These are phyloP conservation scores for Symbiodinium natans DNA, from an alignment of 73 alveolate genomes.

Conservation along the genomic window DNA sequence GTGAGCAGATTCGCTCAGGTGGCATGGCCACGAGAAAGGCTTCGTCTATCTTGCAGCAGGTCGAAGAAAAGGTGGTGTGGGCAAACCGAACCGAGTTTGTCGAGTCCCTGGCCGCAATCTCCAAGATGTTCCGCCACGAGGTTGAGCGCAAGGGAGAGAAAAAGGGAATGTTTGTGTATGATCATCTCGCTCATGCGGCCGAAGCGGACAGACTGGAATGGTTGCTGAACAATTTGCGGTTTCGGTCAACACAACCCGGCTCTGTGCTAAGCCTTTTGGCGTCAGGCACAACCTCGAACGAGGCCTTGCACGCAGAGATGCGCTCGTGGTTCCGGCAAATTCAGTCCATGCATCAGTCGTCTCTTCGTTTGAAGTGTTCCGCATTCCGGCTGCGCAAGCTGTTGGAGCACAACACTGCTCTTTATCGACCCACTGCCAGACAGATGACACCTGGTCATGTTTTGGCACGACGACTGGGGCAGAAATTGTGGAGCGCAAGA, in stretches of 20 bases:
- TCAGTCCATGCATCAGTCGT: slow-evolving; percentile 13
- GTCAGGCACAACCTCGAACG: slow-evolving; percentile 29
- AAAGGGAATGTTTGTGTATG: neutral
- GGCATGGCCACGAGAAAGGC: neutral
- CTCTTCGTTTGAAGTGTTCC: neutral
- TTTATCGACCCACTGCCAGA: slow-evolving; percentile 19
- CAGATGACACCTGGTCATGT: slow-evolving; percentile 33
- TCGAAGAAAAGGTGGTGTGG: neutral
- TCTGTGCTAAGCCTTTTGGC: neutral
- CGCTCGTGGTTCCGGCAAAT: slow-evolving; percentile 37
- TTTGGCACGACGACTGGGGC: neutral
- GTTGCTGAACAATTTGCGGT: slow-evolving; percentile 14
- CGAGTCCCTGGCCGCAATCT: slow-evolving; percentile 14
- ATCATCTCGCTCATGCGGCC: neutral
- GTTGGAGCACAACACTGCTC: neutral
- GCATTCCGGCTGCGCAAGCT: neutral
- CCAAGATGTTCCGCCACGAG: neutral
- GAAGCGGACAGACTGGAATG: neutral
- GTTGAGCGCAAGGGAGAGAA: neutral
- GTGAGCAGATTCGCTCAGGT: neutral
- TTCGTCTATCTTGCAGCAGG: neutral
- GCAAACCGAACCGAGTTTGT: neutral
- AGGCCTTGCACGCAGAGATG: slow-evolving; percentile 36
- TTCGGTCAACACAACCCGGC: neutral
- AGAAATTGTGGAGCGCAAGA: neutral